These are phyloP conservation scores for Lignosus rhinocerotis DNA, from an alignment of 1,284 basidiomycete genomes.

Conservation along the genomic window DNA sequence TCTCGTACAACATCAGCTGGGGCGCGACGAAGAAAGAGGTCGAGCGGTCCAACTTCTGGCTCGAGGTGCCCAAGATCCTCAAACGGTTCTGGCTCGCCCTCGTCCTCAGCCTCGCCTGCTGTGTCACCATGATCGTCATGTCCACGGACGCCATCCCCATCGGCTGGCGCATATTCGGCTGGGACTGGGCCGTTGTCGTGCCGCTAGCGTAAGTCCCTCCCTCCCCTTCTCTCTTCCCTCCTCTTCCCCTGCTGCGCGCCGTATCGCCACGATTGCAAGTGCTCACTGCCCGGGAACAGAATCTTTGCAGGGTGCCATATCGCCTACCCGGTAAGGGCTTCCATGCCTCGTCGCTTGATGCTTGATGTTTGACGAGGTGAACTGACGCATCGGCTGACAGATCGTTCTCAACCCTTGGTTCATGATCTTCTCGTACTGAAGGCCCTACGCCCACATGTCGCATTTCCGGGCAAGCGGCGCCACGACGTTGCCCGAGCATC, in stretches of 20 bases:
- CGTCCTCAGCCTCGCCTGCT: constrained; percentile 47
- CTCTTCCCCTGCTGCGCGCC: constrained; percentile 6
- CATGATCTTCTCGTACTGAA: constrained; percentile 58
- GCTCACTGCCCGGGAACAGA: constrained; percentile 29
- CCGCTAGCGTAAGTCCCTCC: constrained; percentile 56
- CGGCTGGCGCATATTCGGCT: constrained; percentile 61
- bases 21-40: constrained; percentile 80
- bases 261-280: background rate
- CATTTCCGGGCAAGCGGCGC: no score
- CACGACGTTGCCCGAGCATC: background rate
- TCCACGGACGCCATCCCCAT: constrained; percentile 51
- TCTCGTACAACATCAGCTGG: constrained; percentile 86
- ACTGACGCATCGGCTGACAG: constrained; percentile 32
- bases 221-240: background rate
- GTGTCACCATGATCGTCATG: constrained; percentile 57
- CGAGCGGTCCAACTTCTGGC: constrained; percentile 83
- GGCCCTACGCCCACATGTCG: background rate
- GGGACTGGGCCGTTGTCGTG: constrained; percentile 69
- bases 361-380: constrained; percentile 12
- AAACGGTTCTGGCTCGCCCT: constrained; percentile 73
- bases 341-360: background rate
- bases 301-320: constrained; percentile 65
- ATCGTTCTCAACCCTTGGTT: constrained; percentile 78
- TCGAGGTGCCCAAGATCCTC: constrained; percentile 81
- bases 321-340: constrained; percentile 59